A percentile compares a stretch with the other conserved stretches of the same genome.
These are phyloP conservation scores for Cryptosporidium canis DNA, from an alignment of 169 alveolate genomes.

Conservation along the genomic window DNA sequence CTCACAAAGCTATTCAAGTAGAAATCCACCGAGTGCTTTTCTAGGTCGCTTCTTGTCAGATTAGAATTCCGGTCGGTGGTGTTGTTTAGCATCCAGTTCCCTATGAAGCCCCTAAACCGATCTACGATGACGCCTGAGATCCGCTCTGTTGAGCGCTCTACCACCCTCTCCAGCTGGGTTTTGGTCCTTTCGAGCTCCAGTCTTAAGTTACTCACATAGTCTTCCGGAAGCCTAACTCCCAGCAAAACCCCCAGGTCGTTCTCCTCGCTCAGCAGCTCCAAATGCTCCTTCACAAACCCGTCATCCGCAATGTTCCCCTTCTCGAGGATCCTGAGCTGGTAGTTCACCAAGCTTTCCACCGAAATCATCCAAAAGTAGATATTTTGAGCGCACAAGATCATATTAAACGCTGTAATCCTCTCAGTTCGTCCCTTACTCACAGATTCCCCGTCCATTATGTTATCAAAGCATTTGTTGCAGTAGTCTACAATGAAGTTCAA, in stretches of 20 bases:
- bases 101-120: not conserved
- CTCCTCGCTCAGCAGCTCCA: not conserved
- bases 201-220: slow-evolving; percentile 1
- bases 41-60: not conserved
- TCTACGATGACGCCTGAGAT: slow-evolving; percentile 7
- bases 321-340: not conserved
- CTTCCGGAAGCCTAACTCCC: slow-evolving; percentile 3
- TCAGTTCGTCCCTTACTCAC: not conserved
- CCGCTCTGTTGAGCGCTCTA: not conserved
- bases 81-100: not conserved
- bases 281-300: not conserved
- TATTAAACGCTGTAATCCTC: slow-evolving; percentile 36
- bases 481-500: slow-evolving; percentile 6
- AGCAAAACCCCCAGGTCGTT: slow-evolving; percentile 5
- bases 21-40: not conserved
- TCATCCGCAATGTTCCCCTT: not conserved
- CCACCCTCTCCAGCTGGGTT: not conserved
- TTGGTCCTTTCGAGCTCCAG: not conserved
- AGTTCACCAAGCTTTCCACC: slow-evolving; percentile 7
- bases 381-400: slow-evolving; percentile 51
- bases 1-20: not conserved
- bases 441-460: slow-evolving; percentile 14
- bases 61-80: not conserved
- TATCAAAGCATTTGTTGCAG: slow-evolving; percentile 23
- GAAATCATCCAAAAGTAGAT: slow-evolving; percentile 47